phyloP scores from a whole-genome alignment of 2,329 filamentous ascomycete species.

The Aspergillus tanneri region DNA sequence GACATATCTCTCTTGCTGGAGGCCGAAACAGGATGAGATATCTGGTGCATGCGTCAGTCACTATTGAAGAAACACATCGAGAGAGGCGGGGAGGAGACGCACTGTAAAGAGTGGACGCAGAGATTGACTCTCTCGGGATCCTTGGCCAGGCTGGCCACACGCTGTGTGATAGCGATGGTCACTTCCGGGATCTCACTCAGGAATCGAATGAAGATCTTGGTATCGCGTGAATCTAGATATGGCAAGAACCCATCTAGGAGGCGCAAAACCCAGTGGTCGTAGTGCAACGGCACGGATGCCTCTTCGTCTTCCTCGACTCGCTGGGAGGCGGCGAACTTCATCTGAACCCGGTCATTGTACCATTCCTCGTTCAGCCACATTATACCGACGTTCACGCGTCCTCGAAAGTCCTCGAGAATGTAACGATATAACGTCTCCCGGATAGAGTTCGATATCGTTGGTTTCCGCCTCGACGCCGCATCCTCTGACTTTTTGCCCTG shows the following conservation, averaged over 20 bases:
- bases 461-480: conserved; percentile 21
- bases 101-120: conserved; percentile 58
- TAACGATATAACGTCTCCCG: conserved; percentile 80
- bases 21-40: conserved; percentile 61
- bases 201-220: conserved; percentile 81
- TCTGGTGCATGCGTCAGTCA: conserved; percentile 28
- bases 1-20: conserved; percentile 56
- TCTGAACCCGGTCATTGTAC: conserved; percentile 78
- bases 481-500: conserved; percentile 36
- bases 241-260: conserved; percentile 87
- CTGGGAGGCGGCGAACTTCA: conserved; percentile 44
- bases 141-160: conserved; percentile 64
- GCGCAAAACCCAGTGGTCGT: conserved; percentile 74
- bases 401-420: conserved; percentile 87
- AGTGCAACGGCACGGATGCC: conserved; percentile 55
- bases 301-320: conserved; percentile 50
- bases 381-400: conserved; percentile 83
- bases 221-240: conserved; percentile 84
- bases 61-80: background rate
- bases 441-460: conserved; percentile 61
- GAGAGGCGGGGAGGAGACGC: conserved; percentile 19
- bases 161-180: conserved; percentile 67
- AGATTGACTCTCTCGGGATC: conserved; percentile 64
- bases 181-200: conserved; percentile 87
- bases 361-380: conserved; percentile 97